Evolutionary conservation across 306 rosid species (phyloP), one percentile per base, ranked within the genome.

Genomic region (Amphicarpaea edgeworthii): DNA sequence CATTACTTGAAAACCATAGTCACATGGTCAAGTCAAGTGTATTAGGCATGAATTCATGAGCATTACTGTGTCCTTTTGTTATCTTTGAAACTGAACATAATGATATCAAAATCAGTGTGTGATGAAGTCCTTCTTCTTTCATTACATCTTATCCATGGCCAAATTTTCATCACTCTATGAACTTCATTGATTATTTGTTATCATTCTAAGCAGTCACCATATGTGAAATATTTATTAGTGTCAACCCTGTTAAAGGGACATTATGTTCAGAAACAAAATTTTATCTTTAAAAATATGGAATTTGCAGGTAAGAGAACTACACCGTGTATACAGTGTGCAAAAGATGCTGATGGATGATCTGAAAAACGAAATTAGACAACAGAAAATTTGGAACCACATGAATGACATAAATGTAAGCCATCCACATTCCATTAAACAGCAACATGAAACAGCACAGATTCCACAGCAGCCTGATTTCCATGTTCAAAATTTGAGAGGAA

Each of bases 231-330:
- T 68, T 37, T 9, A 47, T 68, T 37, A 68, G 50, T 59, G 24
- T 28, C 32, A 68, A 61, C 24, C 61, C 70, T 6, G 24, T 50
- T 17, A 49, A 53, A 75, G 20, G 19, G 45, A 55, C 23, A 47
- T 47, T 10, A 41, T 70, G 68, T 57, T 43, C 55, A 30, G 70
- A 11, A 53, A 11, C 9, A 21, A 46, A n/a, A 66, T 45, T 66
- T 72, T 59, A 63, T 60, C 8, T 66, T 30, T 30, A 57, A 61
- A 71, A 12, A 64, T 62, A 21, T 73, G 62, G 53, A 76, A 21
- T 68, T 81, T 88, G 77, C 85, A 95, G 99, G 94, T 89, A 42
- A 70, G 82, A 66, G 99, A 95, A 70, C 97, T 95, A 38, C 99
- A 95, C 79, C 70, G 96, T 68, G 82, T 92, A 63, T 90, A 92